Conservation (phyloP, 148 eudicot genomes). For the Rhododendron williamsianum region DNA sequence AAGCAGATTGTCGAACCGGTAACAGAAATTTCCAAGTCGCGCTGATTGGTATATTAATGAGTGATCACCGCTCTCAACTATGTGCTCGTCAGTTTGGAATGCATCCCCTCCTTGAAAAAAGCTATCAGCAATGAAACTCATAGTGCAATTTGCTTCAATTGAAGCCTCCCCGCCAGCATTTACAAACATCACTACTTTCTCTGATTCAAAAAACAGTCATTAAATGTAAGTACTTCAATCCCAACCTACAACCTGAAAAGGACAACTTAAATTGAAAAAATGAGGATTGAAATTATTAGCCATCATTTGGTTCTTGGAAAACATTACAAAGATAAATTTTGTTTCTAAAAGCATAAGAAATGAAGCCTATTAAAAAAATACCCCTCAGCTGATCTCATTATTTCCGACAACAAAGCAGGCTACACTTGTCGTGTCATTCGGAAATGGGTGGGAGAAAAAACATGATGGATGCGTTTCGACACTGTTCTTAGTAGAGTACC, state of each 20-base stretch:
- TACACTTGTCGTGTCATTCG: not conserved
- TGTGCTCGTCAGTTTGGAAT: slow-evolving; percentile 57
- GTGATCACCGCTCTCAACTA: slow-evolving; percentile 63
- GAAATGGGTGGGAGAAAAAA: not conserved
- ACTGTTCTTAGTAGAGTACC: not conserved
- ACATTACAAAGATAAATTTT: not conserved
- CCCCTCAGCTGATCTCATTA: not conserved
- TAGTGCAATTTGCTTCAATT: slow-evolving; percentile 30
- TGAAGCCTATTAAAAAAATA: not conserved
- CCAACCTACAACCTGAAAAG: not conserved
- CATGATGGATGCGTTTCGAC: not conserved
- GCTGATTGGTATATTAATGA: slow-evolving; percentile 70
- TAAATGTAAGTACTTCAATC: not conserved
- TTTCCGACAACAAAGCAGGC: not conserved
- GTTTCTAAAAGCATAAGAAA: not conserved
- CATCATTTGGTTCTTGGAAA: not conserved
- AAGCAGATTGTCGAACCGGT: slow-evolving; percentile 47
- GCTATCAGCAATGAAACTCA: slow-evolving; percentile 54
- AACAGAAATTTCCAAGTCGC: slow-evolving; percentile 64
- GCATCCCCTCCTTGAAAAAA: slow-evolving; percentile 68
- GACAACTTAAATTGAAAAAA: not conserved
- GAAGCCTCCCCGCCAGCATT: slow-evolving; percentile 64
- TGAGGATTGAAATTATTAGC: not conserved
- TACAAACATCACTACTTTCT: slow-evolving; percentile 63
- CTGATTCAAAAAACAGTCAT: slow-evolving; percentile 31